Conservation (phyloP, 371 early-diverging fungal genomes). For the Mortierella sp. region DNA sequence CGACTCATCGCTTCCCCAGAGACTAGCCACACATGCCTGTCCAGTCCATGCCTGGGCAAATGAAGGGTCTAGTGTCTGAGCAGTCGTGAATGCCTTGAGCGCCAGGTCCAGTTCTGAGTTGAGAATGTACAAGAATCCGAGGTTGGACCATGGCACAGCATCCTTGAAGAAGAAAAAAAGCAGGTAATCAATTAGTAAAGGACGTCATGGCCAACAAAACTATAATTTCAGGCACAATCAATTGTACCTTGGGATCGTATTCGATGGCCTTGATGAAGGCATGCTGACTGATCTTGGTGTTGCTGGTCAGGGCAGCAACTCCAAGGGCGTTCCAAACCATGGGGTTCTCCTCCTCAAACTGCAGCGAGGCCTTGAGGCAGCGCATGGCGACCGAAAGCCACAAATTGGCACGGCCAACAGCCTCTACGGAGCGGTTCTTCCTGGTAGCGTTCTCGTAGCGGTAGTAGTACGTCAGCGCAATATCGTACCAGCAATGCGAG, state of each 20-base stretch:
- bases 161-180: conserved; percentile 53
- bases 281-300: conserved; percentile 84
- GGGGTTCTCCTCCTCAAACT: conserved; percentile 69
- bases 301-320: conserved; percentile 65
- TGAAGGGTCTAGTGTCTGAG: conserved; percentile 87
- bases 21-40: conserved; percentile 82
- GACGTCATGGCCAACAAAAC: background rate
- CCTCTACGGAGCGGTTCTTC: conserved; percentile 12
- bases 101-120: conserved; percentile 86
- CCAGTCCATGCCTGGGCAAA: conserved; percentile 88
- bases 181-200: background rate
- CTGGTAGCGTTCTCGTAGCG: conserved; percentile 40
- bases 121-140: conserved; percentile 86
- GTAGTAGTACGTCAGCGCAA: conserved; percentile 56
- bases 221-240: background rate
- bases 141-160: conserved; percentile 85
- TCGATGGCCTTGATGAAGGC: conserved; percentile 87
- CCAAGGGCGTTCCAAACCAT: conserved; percentile 86
- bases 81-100: conserved; percentile 78
- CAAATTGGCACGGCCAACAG: conserved; percentile 8
- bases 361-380: conserved; percentile 75
- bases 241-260: conserved; percentile 71
- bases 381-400: conserved; percentile 60
- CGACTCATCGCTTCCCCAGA: conserved; percentile 67
- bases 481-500: conserved; percentile 67